phyloP scores from a whole-genome alignment of 805 yeast species.

The Lipomyces chichibuensis region DNA sequence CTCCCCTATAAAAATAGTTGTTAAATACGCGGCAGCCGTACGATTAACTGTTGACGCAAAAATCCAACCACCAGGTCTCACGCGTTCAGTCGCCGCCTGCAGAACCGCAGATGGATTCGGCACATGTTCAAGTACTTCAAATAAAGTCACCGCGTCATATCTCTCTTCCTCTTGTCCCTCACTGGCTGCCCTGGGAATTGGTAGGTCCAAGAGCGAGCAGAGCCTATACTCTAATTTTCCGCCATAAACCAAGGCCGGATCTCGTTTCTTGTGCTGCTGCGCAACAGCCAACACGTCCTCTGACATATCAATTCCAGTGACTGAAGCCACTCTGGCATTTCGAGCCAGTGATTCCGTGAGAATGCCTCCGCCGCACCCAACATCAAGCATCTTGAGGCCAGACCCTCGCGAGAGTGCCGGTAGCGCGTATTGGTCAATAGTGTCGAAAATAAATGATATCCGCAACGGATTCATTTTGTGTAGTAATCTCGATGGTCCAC shows the following conservation, averaged over 20 bases:
- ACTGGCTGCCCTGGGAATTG: conserved; percentile 49
- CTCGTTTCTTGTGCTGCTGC: conserved; percentile 61
- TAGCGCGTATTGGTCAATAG: conserved; percentile 57
- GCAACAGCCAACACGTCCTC: conserved; percentile 83
- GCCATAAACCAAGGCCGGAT: conserved; percentile 56
- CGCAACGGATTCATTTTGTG: conserved; percentile 92
- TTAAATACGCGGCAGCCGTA: conserved; percentile 82
- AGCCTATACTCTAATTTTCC: conserved; percentile 53
- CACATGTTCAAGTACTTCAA: conserved; percentile 95
- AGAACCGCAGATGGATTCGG: conserved; percentile 78
- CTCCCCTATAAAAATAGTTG: conserved; percentile 91
- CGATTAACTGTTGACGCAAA: conserved; percentile 92
- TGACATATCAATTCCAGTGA: conserved; percentile 84
- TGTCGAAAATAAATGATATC: conserved; percentile 79
- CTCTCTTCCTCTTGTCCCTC: conserved; percentile 44
- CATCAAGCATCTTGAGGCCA: conserved; percentile 70
- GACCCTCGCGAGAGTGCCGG: conserved; percentile 69
- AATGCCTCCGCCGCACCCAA: conserved; percentile 99
- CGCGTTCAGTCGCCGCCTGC: conserved; percentile 64
- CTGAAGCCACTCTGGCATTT: conserved; percentile 58
- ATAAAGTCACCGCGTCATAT: conserved; percentile 82
- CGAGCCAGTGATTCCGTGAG: conserved; percentile 86
- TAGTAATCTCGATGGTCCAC: conserved; percentile 89
- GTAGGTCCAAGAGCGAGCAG: conserved; percentile 54
- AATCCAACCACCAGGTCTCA: conserved; percentile 79